phyloP scores from a whole-genome alignment of 2,329 filamentous ascomycete species.

The Exophiala mesophila region DNA sequence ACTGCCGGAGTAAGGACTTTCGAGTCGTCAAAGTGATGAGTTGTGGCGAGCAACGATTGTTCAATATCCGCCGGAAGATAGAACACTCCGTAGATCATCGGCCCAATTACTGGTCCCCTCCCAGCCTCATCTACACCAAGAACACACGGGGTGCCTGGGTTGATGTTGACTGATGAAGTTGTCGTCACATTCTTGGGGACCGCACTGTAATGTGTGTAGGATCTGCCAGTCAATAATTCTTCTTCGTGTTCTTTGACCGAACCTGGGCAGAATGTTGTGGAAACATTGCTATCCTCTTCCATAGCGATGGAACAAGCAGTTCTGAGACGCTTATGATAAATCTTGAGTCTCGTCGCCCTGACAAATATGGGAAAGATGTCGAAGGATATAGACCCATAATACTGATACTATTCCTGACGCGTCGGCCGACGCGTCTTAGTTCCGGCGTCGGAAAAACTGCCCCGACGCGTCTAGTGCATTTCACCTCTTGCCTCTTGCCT shows the following conservation, averaged over 20 bases:
- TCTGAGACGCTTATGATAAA: too few relatives aligned
- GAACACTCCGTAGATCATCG: conserved; percentile 66
- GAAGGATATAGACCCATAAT: too few relatives aligned
- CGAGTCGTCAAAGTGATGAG: conserved; percentile 89
- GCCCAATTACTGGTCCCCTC: conserved; percentile 82
- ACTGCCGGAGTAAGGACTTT: conserved; percentile 82
- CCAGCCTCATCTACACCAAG: conserved; percentile 93
- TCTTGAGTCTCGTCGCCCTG: too few relatives aligned
- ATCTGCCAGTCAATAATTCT: conserved; percentile 58
- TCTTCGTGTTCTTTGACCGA: conserved; percentile 52
- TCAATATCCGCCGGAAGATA: conserved; percentile 63
- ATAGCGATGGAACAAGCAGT: too few relatives aligned
- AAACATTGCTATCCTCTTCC: conserved; percentile 33
- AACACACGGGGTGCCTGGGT: conserved; percentile 57
- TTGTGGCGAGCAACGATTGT: conserved; percentile 68
- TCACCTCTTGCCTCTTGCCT: too few relatives aligned
- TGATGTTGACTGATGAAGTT: conserved; percentile 20
- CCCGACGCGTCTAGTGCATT: too few relatives aligned
- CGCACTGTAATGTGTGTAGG: conserved; percentile 67
- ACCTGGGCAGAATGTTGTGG: conserved; percentile 58
- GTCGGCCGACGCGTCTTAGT: too few relatives aligned
- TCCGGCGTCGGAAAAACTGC: too few relatives aligned
- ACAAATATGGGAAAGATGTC: too few relatives aligned
- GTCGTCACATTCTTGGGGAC: conserved; percentile 57
- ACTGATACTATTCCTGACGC: too few relatives aligned